Conservation (phyloP, 2,329 filamentous ascomycete species). For the Ceratocystis cacaofunesta region DNA sequence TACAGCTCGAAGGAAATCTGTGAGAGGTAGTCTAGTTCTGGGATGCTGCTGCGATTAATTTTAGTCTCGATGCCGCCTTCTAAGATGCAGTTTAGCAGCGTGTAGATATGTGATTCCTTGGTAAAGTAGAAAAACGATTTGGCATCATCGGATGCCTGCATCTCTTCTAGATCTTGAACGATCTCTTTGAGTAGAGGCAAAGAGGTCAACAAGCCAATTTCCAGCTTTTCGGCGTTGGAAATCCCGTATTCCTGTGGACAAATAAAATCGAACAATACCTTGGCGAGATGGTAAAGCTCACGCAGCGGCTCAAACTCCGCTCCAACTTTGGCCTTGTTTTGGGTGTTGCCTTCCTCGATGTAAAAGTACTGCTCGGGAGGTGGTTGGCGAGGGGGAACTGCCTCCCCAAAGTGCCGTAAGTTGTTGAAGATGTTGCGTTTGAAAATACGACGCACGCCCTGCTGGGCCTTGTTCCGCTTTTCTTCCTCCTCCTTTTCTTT, state of each 20-base stretch:
- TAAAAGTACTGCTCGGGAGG: constrained; percentile 70
- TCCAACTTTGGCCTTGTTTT: constrained; percentile 67
- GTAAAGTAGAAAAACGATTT: constrained; percentile 99
- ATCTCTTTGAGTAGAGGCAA: constrained; percentile 91
- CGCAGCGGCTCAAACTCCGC: constrained; percentile 74
- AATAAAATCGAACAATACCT: constrained; percentile 95
- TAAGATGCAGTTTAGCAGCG: constrained; percentile 89
- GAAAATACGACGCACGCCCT: constrained; percentile 37
- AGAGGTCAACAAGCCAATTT: constrained; percentile 89
- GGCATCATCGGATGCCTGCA: constrained; percentile 84
- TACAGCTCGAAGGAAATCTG: constrained; percentile 98
- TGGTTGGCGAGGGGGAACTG: constrained; percentile 20
- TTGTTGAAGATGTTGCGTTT: constrained; percentile 44
- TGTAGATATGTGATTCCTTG: constrained; percentile 98
- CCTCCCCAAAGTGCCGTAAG: constrained; percentile 34
- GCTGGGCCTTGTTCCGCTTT: constrained; percentile 21
- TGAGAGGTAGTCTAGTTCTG: constrained; percentile 90
- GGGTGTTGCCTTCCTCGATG: constrained; percentile 62
- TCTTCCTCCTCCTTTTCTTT: constrained; percentile 27
- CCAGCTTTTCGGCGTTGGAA: constrained; percentile 88
- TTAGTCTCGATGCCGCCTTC: constrained; percentile 96
- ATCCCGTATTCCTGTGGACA: constrained; percentile 98
- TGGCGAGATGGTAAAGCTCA: constrained; percentile 84
- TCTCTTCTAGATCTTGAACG: constrained; percentile 89
- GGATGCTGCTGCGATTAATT: constrained; percentile 87